Conservation (phyloP, 331 rosid species). For the Cydonia oblonga region DNA sequence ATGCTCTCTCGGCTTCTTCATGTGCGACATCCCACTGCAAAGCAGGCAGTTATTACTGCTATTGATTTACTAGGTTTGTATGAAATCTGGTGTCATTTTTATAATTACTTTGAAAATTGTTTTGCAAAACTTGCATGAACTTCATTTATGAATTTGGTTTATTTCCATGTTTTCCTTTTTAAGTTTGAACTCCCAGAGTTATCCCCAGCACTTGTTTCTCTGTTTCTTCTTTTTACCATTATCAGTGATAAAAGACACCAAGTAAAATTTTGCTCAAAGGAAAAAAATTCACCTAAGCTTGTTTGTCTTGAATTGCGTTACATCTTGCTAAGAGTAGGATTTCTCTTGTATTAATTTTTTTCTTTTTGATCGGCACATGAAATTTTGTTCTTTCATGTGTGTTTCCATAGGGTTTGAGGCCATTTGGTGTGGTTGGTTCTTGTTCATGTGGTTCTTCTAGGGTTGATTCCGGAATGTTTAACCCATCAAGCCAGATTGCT, state of each 20-base stretch:
- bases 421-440: background rate
- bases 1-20: slow-evolving; percentile 92
- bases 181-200: too few species aligned
- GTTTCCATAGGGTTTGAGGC: background rate
- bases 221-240: too few species aligned
- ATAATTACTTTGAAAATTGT: background rate
- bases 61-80: slow-evolving; percentile 88
- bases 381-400: background rate
- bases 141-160: background rate
- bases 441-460: background rate
- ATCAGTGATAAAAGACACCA: too few species aligned
- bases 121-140: background rate
- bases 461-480: background rate
- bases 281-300: background rate
- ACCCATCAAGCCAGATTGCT: too few species aligned
- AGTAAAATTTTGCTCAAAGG: too few species aligned
- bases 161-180: too few species aligned
- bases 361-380: background rate
- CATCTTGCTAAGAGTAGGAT: background rate
- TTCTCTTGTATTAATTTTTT: background rate
- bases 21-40: slow-evolving; percentile 80
- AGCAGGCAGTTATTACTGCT: slow-evolving; percentile 96
- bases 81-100: background rate
- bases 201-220: too few species aligned
- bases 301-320: background rate